Evolutionary conservation across 179 eudicot genomes (phyloP), one percentile per base, ranked within the genome.

Genomic region (Spergularia azorica): DNA sequence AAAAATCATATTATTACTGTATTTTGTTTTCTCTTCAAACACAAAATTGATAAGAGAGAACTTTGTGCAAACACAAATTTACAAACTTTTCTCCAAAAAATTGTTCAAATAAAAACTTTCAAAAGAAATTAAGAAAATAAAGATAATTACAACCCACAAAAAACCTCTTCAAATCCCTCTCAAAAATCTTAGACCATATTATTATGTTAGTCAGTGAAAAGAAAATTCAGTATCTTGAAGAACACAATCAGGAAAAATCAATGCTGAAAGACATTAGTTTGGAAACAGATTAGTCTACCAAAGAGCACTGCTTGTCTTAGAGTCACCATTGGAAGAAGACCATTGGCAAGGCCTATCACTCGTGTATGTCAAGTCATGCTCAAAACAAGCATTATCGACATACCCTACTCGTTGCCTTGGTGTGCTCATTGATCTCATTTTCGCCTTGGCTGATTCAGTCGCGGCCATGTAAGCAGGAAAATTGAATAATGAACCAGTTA

Each of bases 371-470:
- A 89, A 83, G 26, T 20, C 77, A 52, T 82, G 79, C 63, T 82
- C 89, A 18, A 76, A 73, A 70, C 51, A 83, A 12, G 82, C 71
- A 38, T 36, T 36, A 36, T 89, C 94, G 32, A 81, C 67, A 50
- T 82, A 68, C 18, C 84, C 82, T 14, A 84, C 39, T 41, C 94
- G 71, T 81, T 87, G 98, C 77, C 87, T 88, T 13, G 95, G 97
- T 9, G 95, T 88, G 86, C 97, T 95, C 79, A 86, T 79, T 0
- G 98, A 95, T 75, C 98, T 84, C 81, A 86, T 81, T 81, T 89
- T 95, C 6, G 98, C 98, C 93, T 84, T 92, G 9, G 92, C 90
- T 13, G 98, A 95, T 88, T 92, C 90, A 0, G 98, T 92, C 0
- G 90, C 77, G 58, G 91, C 97, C 98, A 92, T 92, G 81, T 95